A percentile compares a stretch with the other conserved stretches of the same genome.
These are phyloP conservation scores for Stevia rebaudiana DNA, from an alignment of 140 eudicot genomes.

Conservation along the genomic window DNA sequence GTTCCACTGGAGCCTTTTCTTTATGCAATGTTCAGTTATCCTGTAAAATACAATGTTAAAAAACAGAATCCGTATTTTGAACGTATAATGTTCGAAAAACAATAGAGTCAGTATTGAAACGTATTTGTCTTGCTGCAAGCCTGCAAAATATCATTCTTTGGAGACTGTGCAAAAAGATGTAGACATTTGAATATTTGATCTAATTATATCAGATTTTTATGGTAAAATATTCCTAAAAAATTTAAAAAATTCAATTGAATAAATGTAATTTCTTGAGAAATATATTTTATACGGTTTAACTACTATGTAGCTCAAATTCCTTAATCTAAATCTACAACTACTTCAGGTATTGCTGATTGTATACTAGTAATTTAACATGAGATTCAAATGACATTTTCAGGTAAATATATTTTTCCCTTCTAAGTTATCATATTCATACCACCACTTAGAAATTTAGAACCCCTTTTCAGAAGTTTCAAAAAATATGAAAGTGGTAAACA, in stretches of 20 bases:
- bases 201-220: background rate
- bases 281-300: background rate
- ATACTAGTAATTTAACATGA: constrained; percentile 2
- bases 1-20: constrained; percentile 88
- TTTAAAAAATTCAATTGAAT: background rate
- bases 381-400: background rate
- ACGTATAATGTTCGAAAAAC: background rate
- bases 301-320: constrained; percentile 10
- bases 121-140: background rate
- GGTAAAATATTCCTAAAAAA: background rate
- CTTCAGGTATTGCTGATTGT: constrained; percentile 16
- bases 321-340: background rate
- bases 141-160: background rate
- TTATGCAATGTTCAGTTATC: constrained; percentile 85
- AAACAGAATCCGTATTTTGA: background rate
- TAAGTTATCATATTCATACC: background rate
- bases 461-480: background rate
- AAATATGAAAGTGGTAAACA: background rate
- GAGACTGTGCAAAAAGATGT: background rate
- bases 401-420: background rate
- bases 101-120: background rate
- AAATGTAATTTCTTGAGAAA: background rate
- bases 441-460: background rate
- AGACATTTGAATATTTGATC: background rate
- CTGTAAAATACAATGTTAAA: constrained; percentile 33